Base-by-base conservation (phyloP, 2,329 filamentous ascomycete species). In the Aspergillus hiratsukae region DNA sequence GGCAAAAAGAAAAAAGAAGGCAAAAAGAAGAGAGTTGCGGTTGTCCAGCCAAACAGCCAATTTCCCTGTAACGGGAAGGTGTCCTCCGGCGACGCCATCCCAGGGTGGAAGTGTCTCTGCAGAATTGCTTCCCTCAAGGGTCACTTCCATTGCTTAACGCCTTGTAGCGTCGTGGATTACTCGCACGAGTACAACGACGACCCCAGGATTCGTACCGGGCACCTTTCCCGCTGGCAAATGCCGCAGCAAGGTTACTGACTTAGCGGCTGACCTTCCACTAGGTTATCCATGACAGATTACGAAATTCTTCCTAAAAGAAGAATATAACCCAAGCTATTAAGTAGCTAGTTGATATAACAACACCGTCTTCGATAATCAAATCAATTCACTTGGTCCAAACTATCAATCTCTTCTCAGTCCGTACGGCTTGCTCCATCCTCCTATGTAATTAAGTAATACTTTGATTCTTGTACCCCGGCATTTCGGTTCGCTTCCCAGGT, bases 51-150 rank as follows among this genome's bases (percentile, higher is more conserved):
- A 69, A 69, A 64, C 62, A 69, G 66, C 60, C 62, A 67, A 61
- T 49, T 67, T 66, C 65, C 71, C 65, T 72, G 69, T 72, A 73
- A 73, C 66, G 64, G 62, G 66, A 66, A 64, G 76, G 75, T 79
- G 79, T 81, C 71, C 71, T 82, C 80, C 78, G 76, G 73, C 73
- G 70, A 75, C 79, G 80, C 80, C 79, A 80, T 73, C 75, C 72
- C 75, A 75, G 78, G 79, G 78, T 77, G 78, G 75, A 77, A 72
- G 71, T 71, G 69, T 77, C 78, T 81, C 78, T 83, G 80, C 80
- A 79, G 78, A 80, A 82, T 83, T 79, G 72, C 80, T 82, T 80
- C 78, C 77, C 80, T 83, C 78, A 80, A 81, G 78, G 59, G 62
- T 82, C 69, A 73, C 68, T 70, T 77, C 74, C 78, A 81, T 79